Evolutionary conservation across 305 asterid species (phyloP), one percentile per base, ranked within the genome.

Genomic region (Fraxinus greggii): DNA sequence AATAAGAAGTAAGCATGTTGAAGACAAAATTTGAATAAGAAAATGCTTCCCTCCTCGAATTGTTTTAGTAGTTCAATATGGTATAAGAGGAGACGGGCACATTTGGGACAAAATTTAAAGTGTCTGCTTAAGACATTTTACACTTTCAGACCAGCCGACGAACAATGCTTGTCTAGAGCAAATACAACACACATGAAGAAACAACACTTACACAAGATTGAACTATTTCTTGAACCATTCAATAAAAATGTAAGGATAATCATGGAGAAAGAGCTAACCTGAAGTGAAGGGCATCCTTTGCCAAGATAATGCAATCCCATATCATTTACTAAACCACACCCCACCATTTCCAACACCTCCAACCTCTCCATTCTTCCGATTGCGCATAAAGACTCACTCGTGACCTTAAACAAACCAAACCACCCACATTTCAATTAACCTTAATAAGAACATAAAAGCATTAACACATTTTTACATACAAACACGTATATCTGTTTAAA

Each of bases 211-310:
- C 65, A 54, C 24, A 54, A 51, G 3, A 51, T n/a, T 51, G 63
- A 51, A 51, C 63, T 5, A 23, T 59, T 21, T 59, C 69, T 19
- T 3, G 26, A 59, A 59, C 69, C 29, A 7, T 59, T 19, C 21
- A 5, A 28, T 67, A 28, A 26, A 9, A 9, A 67, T 65, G 24
- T 23, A 26, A 26, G 74, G 19, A 67, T 67, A 78, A 23, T 31
- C 42, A 45, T 13, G 29, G 12, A 29, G 26, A 29, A 28, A 79
- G 48, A 7, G 33, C 77, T 48, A 35, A 93, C 97, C 95, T 90
- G 89, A 82, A 93, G 93, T 13, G 85, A 89, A 86, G 92, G 88
- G 86, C 94, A 93, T 45, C 93, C 92, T 29, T 86, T 80, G 77
- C 90, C 92, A 78, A 93, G 85, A 85, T 86, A 88, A 26, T 78